Conservation (phyloP, 805 yeast species). For the Yarrowia sp. region DNA sequence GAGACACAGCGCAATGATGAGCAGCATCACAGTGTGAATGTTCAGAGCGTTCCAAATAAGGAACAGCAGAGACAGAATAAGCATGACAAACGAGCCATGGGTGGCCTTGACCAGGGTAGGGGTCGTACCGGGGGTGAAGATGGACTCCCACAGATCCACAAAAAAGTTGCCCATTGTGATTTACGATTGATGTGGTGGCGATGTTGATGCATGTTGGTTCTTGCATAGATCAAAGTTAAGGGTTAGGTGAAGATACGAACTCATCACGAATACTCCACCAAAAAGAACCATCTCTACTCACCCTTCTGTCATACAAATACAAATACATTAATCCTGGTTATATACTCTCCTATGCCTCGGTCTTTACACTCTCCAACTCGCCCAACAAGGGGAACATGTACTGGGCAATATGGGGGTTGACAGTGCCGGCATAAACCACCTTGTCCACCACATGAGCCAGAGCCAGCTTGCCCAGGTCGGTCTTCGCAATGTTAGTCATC, state of each 20-base stretch:
- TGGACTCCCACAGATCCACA: slow-evolving; percentile 83
- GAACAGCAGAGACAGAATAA: slow-evolving; percentile 62
- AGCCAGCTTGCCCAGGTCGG: slow-evolving; percentile 15
- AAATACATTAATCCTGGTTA: slow-evolving; percentile 38
- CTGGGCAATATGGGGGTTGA: slow-evolving; percentile 38
- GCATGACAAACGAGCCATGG: slow-evolving; percentile 75
- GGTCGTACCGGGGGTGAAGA: slow-evolving; percentile 90
- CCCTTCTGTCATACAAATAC: slow-evolving; percentile 7
- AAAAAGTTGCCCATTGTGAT: slow-evolving; percentile 48
- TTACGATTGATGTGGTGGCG: background rate
- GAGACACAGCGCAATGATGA: slow-evolving; percentile 64
- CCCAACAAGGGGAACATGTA: slow-evolving; percentile 37
- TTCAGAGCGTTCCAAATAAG: slow-evolving; percentile 67
- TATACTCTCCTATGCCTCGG: slow-evolving; percentile 13
- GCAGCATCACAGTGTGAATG: slow-evolving; percentile 68
- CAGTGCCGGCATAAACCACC: slow-evolving; percentile 29
- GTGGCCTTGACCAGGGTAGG: slow-evolving; percentile 91
- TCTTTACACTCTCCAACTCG: slow-evolving; percentile 28
- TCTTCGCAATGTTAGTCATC: slow-evolving; percentile 38
- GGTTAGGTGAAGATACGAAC: slow-evolving; percentile 1
- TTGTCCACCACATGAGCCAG: slow-evolving; percentile 19
- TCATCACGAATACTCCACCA: background rate
- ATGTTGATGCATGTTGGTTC: background rate
- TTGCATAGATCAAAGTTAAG: slow-evolving; percentile 36
- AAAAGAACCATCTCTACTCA: background rate